Conservation (phyloP, 768 basidiomycete species). For the Termitomyces sp. region DNA sequence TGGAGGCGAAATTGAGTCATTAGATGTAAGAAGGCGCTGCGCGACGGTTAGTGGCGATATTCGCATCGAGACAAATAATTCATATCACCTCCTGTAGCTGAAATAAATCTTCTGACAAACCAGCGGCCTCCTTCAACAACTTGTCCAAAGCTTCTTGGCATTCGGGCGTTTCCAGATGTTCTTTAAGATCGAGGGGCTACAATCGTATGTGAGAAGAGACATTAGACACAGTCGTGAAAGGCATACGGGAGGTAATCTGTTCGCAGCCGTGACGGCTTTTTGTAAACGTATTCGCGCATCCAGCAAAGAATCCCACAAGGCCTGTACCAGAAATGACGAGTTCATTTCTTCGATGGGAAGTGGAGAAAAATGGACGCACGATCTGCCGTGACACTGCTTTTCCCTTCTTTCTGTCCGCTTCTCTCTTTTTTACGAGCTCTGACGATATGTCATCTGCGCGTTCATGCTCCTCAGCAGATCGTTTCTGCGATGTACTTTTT, state of each 20-base stretch:
- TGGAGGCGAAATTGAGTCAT: slow-evolving; percentile 42
- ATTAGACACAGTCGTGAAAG: neutral
- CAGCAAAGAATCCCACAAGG: slow-evolving; percentile 79
- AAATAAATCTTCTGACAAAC: slow-evolving; percentile 62
- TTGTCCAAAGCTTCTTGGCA: slow-evolving; percentile 40
- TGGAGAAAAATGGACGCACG: slow-evolving; percentile 36
- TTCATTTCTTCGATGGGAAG: neutral
- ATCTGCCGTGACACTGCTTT: slow-evolving; percentile 79
- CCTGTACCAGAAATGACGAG: slow-evolving; percentile 33
- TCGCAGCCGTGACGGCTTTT: slow-evolving; percentile 63
- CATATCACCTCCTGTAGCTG: slow-evolving; percentile 59
- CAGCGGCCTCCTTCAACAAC: slow-evolving; percentile 55
- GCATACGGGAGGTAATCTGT: slow-evolving; percentile 61
- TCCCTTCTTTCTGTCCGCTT: slow-evolving; percentile 76
- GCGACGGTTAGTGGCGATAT: neutral
- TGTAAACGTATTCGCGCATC: slow-evolving; percentile 92
- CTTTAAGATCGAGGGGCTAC: slow-evolving; percentile 29
- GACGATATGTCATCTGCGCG: slow-evolving; percentile 39
- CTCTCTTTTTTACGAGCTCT: slow-evolving; percentile 50
- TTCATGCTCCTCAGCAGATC: slow-evolving; percentile 11
- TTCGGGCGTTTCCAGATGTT: slow-evolving; percentile 30
- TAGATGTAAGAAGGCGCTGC: slow-evolving; percentile 40
- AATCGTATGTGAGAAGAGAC: neutral
- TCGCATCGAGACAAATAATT: neutral
- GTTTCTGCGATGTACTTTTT: neutral